Evolutionary conservation across 768 basidiomycete species (phyloP).

Genomic region (Symmetrospora coprosmae): DNA sequence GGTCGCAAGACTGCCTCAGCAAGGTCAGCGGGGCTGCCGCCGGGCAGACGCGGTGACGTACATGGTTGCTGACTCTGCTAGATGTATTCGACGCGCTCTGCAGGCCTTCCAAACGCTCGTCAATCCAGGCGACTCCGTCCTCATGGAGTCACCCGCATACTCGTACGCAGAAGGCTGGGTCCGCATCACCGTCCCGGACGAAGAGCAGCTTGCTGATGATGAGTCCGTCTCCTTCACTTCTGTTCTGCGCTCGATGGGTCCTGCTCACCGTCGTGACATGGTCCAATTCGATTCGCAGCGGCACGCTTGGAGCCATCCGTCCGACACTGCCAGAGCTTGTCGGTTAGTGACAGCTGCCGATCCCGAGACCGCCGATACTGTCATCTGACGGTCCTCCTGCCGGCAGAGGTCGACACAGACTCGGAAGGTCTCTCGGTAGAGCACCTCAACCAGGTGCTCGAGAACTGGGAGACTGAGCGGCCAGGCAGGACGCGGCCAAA

Average conservation of each 20-base stretch:
- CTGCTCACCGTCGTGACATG: background rate
- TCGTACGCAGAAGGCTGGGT: slow-evolving; percentile 25
- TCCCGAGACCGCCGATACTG: background rate
- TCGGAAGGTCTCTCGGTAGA: slow-evolving; percentile 51
- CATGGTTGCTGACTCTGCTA: background rate
- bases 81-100: no score
- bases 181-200: background rate
- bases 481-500: slow-evolving; percentile 56
- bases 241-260: background rate
- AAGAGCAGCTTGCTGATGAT: slow-evolving; percentile 1
- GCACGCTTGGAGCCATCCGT: slow-evolving; percentile 36
- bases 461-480: slow-evolving; percentile 50
- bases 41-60: background rate
- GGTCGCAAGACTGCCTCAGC: slow-evolving; percentile 76
- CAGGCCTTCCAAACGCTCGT: slow-evolving; percentile 59
- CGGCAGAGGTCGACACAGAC: slow-evolving; percentile 56
- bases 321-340: slow-evolving; percentile 33
- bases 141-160: slow-evolving; percentile 72
- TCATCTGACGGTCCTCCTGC: background rate
- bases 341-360: slow-evolving; percentile 30
- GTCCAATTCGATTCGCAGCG: slow-evolving; percentile 30
- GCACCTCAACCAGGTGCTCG: slow-evolving; percentile 51
- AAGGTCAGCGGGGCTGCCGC: slow-evolving; percentile 47
- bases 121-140: slow-evolving; percentile 62
- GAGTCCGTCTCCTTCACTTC: background rate